phyloP scores from a whole-genome alignment of 768 basidiomycete species.

The Vararia minispora region DNA sequence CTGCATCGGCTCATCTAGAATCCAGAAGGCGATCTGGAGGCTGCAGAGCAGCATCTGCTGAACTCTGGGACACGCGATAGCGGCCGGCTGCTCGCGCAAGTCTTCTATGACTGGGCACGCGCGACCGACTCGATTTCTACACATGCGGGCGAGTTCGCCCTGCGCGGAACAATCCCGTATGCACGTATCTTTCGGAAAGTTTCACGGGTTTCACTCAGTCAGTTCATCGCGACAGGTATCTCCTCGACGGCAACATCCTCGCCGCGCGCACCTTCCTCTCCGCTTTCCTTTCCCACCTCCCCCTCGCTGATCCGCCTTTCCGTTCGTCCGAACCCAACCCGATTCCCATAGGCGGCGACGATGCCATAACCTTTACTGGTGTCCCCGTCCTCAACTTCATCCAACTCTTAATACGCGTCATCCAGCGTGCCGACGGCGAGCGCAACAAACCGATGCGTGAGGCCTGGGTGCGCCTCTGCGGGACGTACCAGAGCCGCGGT shows the following conservation, averaged over 20 bases:
- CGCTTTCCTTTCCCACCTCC: constrained; percentile 59
- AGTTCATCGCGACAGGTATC: constrained; percentile 59
- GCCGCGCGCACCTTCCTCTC: constrained; percentile 87
- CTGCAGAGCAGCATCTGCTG: constrained; percentile 75
- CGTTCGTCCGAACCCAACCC: constrained; percentile 29
- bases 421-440: constrained; percentile 77
- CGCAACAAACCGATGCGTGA: constrained; percentile 67
- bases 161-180: constrained; percentile 80
- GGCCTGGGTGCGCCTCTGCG: constrained; percentile 77
- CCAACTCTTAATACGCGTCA: constrained; percentile 81
- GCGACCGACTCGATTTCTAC: constrained; percentile 22
- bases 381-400: constrained; percentile 78
- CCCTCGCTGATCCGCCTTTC: constrained; percentile 33
- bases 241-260: constrained; percentile 83
- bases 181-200: not conserved
- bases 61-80: constrained; percentile 85
- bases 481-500: constrained; percentile 71
- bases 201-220: constrained; percentile 2
- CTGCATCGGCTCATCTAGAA: constrained; percentile 1
- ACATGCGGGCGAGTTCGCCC: constrained; percentile 58
- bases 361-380: constrained; percentile 64
- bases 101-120: constrained; percentile 74
- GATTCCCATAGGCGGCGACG: constrained; percentile 16
- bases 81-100: constrained; percentile 73
- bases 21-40: constrained; percentile 68